A percentile compares a stretch with the other conserved stretches of the same genome.
These are phyloP conservation scores for Phytophthora meadii DNA, from an alignment of 352 stramenopile genomes.

Conservation along the genomic window DNA sequence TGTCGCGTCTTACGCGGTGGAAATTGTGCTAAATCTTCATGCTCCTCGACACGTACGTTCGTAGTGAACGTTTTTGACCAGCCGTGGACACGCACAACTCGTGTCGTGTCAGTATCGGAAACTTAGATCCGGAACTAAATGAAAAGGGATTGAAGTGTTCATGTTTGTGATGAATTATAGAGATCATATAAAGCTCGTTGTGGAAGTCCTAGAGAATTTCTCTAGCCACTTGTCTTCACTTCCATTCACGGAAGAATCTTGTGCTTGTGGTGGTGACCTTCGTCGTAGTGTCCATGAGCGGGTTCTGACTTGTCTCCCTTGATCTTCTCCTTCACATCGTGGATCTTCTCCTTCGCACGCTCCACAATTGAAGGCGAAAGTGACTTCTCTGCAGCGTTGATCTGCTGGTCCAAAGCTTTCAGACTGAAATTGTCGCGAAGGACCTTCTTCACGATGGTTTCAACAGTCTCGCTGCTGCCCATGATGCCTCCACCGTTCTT, in stretches of 20 bases:
- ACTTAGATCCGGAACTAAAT: neutral
- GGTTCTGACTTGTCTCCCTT: conserved; percentile 32
- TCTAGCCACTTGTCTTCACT: neutral
- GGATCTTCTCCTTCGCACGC: conserved; percentile 36
- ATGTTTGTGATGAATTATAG: neutral
- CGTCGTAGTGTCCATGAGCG: conserved; percentile 6
- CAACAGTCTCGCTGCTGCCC: conserved; percentile 34
- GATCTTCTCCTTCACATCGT: conserved; percentile 42
- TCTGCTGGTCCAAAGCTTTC: conserved; percentile 28
- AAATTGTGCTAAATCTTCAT: conserved; percentile 13
- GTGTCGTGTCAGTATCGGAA: conserved; percentile 7
- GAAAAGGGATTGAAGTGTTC: too few relatives aligned
- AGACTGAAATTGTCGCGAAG: conserved; percentile 37
- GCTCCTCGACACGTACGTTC: conserved; percentile 8
- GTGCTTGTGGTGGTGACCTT: conserved; percentile 21
- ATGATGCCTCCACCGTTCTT: conserved; percentile 30
- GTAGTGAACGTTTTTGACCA: conserved; percentile 27
- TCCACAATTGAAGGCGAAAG: conserved; percentile 36
- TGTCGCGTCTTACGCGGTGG: conserved; percentile 19
- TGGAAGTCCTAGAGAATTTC: conserved; percentile 1
- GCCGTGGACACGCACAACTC: conserved; percentile 27
- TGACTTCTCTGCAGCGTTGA: conserved; percentile 28
- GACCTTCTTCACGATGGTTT: conserved; percentile 30
- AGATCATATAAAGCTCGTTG: neutral
- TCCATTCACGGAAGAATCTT: conserved; percentile 4